Evolutionary conservation across 148 eudicot genomes (phyloP).

Genomic region (Vaccinium darrowii): DNA sequence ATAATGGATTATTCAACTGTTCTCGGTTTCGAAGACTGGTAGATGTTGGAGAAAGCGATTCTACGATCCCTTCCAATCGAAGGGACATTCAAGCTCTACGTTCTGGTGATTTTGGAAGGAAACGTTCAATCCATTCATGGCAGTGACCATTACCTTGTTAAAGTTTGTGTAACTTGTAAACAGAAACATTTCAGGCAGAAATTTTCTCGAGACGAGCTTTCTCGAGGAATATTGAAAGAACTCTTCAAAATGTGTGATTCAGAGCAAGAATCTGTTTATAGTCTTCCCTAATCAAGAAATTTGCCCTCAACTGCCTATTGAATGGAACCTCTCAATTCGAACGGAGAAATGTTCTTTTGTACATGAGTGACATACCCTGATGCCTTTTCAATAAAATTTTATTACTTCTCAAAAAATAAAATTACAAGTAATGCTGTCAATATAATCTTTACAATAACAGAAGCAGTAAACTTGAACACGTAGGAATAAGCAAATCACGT

Average conservation of each 20-base stretch:
- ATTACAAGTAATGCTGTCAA: neutral
- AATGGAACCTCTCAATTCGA: neutral
- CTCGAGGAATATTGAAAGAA: neutral
- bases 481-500: neutral
- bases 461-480: neutral
- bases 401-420: neutral
- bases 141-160: neutral
- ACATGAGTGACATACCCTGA: neutral
- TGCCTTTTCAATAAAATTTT: neutral
- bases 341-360: neutral
- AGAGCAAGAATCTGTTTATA: too few species aligned
- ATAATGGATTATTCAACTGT: neutral
- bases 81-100: neutral
- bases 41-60: neutral
- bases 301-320: too few species aligned
- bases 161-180: neutral
- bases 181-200: neutral
- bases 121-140: neutral
- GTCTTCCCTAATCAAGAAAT: too few species aligned
- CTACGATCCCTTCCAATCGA: neutral
- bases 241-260: neutral
- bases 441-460: neutral
- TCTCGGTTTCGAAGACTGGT: neutral
- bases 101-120: neutral
- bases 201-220: neutral